Base-by-base conservation (phyloP, 2,329 filamentous ascomycete species). In the Colletotrichum sp. region DNA sequence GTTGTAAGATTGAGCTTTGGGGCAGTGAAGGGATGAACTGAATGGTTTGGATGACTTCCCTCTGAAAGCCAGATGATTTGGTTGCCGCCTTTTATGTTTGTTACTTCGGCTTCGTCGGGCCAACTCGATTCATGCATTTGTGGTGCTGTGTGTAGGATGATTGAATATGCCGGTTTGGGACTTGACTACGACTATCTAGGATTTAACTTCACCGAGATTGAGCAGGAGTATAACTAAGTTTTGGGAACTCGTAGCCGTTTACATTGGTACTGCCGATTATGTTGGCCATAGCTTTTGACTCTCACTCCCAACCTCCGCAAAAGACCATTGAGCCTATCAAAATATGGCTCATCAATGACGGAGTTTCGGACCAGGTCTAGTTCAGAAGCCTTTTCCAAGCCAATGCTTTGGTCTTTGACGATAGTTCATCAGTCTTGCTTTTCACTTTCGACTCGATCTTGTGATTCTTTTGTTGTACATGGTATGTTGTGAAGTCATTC, bases 241-340 rank as follows among this genome's bases (percentile, higher is more conserved):
- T 1, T 5, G n/a, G 6, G 1, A 21, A 4, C 6, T 8, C 6
- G 10, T 8, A 21, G n/a, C 10, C n/a, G 2, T 21, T 24, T 21
- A 3, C 6, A 8, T 4, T 21, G 2, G n/a, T 21, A 24, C 12
- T 13, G n/a, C n/a, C 44, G 3, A 24, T 7, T 4, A 13, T 21
- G 10, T 3, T 52, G 44, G 44, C 1, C 44, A 8, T 2, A 21
- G 10, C 6, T 21, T 21, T 5, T 0, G 0, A 13, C 12, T 52
- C 44, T 0, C 2, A 52, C n/a, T 52, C 12, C n/a, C 6, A 13
- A 2, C 12, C 44, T 52, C 44, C n/a, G 6, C 44, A 8, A 13
- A 21, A 52, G n/a, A 2, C 44, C 6, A 52, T 52, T 21, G 6
- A 21, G 44, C 10, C 5, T 13, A 3, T 21, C 6, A 49, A 49